Evolutionary conservation across 257 asterid species (phyloP).

Genomic region (Nicotiana benthamiana): DNA sequence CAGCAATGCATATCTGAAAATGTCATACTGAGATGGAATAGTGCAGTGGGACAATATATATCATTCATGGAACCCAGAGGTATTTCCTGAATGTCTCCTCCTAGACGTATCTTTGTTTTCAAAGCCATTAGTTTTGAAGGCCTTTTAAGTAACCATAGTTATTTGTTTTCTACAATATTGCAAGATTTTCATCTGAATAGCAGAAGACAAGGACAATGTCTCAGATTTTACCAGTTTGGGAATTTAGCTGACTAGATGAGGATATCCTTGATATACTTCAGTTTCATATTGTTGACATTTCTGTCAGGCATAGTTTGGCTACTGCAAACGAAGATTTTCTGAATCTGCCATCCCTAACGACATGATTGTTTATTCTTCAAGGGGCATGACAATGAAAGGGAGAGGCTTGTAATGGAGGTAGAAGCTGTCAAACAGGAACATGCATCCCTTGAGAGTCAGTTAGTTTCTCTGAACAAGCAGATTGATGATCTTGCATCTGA

Average conservation of each 20-base stretch:
- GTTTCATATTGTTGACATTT: background rate
- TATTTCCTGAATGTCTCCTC: background rate
- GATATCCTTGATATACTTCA: background rate
- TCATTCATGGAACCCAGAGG: background rate
- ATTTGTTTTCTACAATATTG: background rate
- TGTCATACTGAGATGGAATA: background rate
- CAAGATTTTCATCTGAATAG: background rate
- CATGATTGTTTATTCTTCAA: slow-evolving; percentile 24
- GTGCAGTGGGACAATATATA: background rate
- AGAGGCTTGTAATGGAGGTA: slow-evolving; percentile 84
- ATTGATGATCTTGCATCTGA: slow-evolving; percentile 43
- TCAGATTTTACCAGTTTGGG: background rate
- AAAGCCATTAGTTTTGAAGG: background rate
- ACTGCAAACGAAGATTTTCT: background rate
- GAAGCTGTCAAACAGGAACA: slow-evolving; percentile 83
- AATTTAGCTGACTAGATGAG: background rate
- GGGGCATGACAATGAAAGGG: slow-evolving; percentile 84
- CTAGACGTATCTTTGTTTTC: background rate
- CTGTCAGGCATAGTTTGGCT: background rate
- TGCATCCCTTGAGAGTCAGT: slow-evolving; percentile 54
- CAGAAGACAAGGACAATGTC: background rate
- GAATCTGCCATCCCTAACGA: background rate
- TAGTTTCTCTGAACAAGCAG: slow-evolving; percentile 49
- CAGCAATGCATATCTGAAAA: background rate
- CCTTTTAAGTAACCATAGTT: background rate